A percentile compares a stretch with the other conserved stretches of the same genome.
These are phyloP conservation scores for Ophiostoma sp. DNA, from an alignment of 2,329 filamentous ascomycete species.

Conservation along the genomic window DNA sequence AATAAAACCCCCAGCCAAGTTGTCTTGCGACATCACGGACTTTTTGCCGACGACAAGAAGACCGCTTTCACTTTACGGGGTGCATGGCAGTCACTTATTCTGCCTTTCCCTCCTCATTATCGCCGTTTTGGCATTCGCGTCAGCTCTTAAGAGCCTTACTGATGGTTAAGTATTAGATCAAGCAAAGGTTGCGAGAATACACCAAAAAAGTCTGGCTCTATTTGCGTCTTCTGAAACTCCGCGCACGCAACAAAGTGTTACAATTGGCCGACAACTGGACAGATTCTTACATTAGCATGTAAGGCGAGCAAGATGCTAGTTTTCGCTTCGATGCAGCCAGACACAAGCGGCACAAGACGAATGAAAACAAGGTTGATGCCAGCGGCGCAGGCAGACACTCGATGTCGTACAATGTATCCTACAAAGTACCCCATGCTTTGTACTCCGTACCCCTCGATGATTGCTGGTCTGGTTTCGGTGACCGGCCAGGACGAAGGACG, in stretches of 20 bases:
- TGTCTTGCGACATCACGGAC: background rate
- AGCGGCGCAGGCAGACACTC: background rate
- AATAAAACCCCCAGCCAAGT: background rate
- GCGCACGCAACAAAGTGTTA: background rate
- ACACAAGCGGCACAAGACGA: background rate
- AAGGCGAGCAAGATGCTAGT: background rate
- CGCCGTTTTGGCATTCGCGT: too few species aligned
- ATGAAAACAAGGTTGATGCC: background rate
- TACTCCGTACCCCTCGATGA: background rate
- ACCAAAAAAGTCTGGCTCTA: background rate
- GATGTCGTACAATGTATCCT: background rate
- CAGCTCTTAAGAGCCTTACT: too few species aligned
- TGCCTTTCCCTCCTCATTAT: background rate
- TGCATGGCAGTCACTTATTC: too few species aligned
- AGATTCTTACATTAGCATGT: background rate
- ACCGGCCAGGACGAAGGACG: background rate
- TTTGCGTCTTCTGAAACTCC: background rate
- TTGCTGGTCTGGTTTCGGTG: background rate
- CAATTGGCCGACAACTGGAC: background rate
- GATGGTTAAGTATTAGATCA: too few species aligned
- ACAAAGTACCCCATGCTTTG: too few species aligned
- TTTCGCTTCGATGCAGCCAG: conserved; percentile 3
- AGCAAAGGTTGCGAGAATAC: background rate
- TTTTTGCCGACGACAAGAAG: background rate
- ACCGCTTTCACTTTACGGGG: too few species aligned